phyloP scores from a whole-genome alignment of 2,329 filamentous ascomycete species.

The Albifimbria verrucaria region DNA sequence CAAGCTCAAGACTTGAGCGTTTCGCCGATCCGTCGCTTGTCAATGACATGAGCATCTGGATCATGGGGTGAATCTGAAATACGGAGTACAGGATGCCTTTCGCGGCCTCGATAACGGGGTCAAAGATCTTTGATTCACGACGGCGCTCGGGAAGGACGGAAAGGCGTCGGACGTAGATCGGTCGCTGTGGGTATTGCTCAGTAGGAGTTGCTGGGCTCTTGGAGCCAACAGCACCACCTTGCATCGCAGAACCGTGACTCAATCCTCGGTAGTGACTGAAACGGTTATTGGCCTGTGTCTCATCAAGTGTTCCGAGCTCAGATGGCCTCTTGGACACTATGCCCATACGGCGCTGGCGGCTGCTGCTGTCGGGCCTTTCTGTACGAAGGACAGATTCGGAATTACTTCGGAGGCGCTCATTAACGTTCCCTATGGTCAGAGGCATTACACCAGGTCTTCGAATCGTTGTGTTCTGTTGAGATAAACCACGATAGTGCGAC shows the following conservation, averaged over 20 bases:
- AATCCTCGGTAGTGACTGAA: slow-evolving; percentile 65
- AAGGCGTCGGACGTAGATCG: slow-evolving; percentile 60
- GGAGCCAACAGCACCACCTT: slow-evolving; percentile 39
- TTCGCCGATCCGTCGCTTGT: slow-evolving; percentile 59
- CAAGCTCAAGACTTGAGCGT: slow-evolving; percentile 61
- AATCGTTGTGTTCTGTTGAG: slow-evolving; percentile 61
- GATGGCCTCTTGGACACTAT: slow-evolving; percentile 58
- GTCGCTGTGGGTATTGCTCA: slow-evolving; percentile 54
- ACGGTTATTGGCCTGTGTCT: slow-evolving; percentile 59
- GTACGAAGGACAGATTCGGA: slow-evolving; percentile 57
- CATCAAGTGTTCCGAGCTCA: slow-evolving; percentile 61
- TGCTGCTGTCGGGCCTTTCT: slow-evolving; percentile 52
- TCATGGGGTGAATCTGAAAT: slow-evolving; percentile 66
- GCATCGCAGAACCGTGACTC: slow-evolving; percentile 68
- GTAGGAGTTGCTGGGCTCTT: slow-evolving; percentile 59
- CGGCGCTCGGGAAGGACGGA: slow-evolving; percentile 62
- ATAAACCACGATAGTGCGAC: slow-evolving; percentile 76
- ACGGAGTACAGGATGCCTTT: slow-evolving; percentile 66
- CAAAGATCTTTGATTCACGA: slow-evolving; percentile 57
- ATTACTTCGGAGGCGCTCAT: slow-evolving; percentile 65
- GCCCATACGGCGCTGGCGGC: slow-evolving; percentile 59
- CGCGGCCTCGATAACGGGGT: slow-evolving; percentile 61
- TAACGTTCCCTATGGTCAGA: slow-evolving; percentile 64
- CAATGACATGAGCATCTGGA: slow-evolving; percentile 62
- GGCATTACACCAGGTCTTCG: slow-evolving; percentile 73